Base-by-base conservation (phyloP, 768 basidiomycete species). In the Termitomyces sp. region DNA sequence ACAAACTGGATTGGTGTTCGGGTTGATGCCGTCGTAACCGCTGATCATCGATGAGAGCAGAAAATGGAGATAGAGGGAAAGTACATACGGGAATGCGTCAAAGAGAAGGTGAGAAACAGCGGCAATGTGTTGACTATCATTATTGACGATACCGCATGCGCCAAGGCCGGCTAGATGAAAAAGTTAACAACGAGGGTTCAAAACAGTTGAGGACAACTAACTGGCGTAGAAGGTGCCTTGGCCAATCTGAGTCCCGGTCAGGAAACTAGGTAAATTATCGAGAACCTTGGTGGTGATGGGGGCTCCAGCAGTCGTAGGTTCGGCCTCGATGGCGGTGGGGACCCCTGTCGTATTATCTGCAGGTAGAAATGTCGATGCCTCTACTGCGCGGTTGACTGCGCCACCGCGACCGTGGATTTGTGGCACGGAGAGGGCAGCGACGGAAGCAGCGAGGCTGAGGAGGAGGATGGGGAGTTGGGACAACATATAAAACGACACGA, bases 1-100 rank as follows among this genome's bases (percentile, higher is more conserved):
- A 70, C 92, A 93, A 57, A 94, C 71, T 37, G 92, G 89, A 76
- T 94, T 92, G 58, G 63, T 67, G 73, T 93, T 94, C 36, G 91
- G 88, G 76, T 94, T 84, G 6, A 53, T 76, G 31, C 81, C 80
- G 20, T 72, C 55, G 69, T 84, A 88, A 10, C 78, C 82, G 49
- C 88, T 90, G 61, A 57, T 43, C 45, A 57, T 47, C 15, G 10
- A 58, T 51, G 25, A 60, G n/a, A 57, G 49, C 38, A 40, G 3
- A 36, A 52, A 38, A 54, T 10, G 4, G 6, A 46, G 42, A n/a
- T 54, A 43, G 38, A 42, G 11, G 38, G n/a, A 51, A 51, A 59
- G 48, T 15, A 77, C 86, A 63, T 70, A 87, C 85, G 86, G 86
- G 76, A 75, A 88, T 25, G 5, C 63, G 69, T 90, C 88, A 69